Evolutionary conservation across 140 eudicot species (phyloP), one percentile per base, ranked within the genome.

Genomic region (Bidens hawaiensis): DNA sequence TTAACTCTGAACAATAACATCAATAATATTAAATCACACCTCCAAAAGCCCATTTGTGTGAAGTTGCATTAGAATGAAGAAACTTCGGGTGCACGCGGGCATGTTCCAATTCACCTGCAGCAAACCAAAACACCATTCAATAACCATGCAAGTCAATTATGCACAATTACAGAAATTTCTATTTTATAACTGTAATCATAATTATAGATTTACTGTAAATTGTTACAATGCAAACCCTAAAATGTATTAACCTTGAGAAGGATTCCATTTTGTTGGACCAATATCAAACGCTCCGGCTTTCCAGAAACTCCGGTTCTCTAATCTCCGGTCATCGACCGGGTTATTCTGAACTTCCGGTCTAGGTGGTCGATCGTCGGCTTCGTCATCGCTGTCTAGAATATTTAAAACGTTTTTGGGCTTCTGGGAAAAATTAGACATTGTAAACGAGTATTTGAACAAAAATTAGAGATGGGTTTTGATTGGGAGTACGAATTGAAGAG

Each of bases 21-120:
- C 25, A 65, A 47, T 19, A 49, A 34, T 25, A 19, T 21, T 19
- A 8, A 22, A 47, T n/a, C 70, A 34, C 60, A 90, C 97, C 97
- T 75, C 97, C 97, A 54, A 90, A 90, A 9, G 97, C 97, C 97
- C 97, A 90, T 66, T 90, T 90, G 70, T 90, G 97, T 34, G 97
- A 90, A 40, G 96, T 90, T 10, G 97, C 97, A 72, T 90, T 90
- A 5, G 97, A 90, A 75, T 90, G 97, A 65, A 90, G 85, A 82
- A 90, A 90, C 75, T 84, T 90, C 4, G 97, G 97, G 64, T 87
- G 96, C 48, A 90, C 96, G 16, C 97, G 88, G 8, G 97, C 97
- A 76, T 90, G 97, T 76, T 90, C 96, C 72, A 90, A 75, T 72
- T 90, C 90, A 71, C 90, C 97, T 90, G 76, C 41, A 81, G 59